phyloP scores from a whole-genome alignment of 78 protist genomes.

The Polysphondylium violaceum region DNA sequence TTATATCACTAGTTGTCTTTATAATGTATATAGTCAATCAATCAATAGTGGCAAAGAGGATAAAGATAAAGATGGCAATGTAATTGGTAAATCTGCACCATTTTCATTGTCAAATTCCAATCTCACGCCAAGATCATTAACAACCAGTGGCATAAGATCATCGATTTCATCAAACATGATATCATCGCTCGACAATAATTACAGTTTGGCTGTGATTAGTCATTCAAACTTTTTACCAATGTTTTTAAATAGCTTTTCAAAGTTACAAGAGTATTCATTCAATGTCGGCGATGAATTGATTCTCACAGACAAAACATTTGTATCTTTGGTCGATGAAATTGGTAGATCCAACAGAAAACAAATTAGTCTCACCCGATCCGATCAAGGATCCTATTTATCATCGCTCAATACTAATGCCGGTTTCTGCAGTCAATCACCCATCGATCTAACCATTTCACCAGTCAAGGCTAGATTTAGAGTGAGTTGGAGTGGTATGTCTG shows the following conservation, averaged over 20 bases:
- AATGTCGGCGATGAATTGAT: slow-evolving; percentile 63
- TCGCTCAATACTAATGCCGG: too few relatives aligned
- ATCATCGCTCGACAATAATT: too few relatives aligned
- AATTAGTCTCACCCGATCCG: too few relatives aligned
- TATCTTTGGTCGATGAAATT: slow-evolving; percentile 19
- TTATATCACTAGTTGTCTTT: background rate
- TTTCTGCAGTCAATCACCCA: too few relatives aligned
- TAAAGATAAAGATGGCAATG: background rate
- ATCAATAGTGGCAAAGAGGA: background rate
- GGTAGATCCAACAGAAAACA: too few relatives aligned
- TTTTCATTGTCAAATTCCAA: too few relatives aligned
- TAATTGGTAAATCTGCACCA: background rate
- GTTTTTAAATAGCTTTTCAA: background rate
- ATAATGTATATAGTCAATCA: background rate
- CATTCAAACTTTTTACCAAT: slow-evolving; percentile 20
- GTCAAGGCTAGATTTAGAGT: slow-evolving; percentile 18
- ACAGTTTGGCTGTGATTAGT: slow-evolving; percentile 4
- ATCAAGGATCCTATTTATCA: too few relatives aligned
- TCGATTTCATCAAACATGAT: background rate
- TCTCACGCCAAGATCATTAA: background rate
- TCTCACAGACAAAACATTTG: background rate
- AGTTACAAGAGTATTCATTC: slow-evolving; percentile 26
- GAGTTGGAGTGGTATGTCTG: slow-evolving; percentile 58
- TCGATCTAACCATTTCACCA: background rate
- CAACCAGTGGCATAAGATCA: background rate